phyloP scores from a whole-genome alignment of 495 filamentous ascomycete genomes.

The Parachaetomium inaequale region DNA sequence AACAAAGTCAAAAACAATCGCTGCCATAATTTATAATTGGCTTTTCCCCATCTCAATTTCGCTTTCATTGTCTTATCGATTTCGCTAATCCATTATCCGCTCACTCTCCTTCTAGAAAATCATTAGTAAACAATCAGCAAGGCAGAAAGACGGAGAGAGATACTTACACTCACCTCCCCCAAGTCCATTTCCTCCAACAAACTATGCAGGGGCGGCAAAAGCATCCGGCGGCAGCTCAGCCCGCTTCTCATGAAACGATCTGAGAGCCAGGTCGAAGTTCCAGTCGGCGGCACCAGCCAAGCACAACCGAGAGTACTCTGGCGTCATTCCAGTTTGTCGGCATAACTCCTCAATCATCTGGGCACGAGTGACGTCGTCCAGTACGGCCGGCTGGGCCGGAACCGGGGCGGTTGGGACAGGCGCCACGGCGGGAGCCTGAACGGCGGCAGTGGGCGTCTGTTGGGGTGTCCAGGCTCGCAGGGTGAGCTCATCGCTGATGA shows the following conservation, averaged over 20 bases:
- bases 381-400: conserved; percentile 11
- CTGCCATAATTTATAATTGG: background rate
- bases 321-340: conserved; percentile 65
- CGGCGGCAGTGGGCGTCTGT: conserved; percentile 2
- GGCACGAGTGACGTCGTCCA: conserved; percentile 45
- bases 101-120: background rate
- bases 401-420: conserved; percentile 1
- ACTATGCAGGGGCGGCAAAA: conserved; percentile 28
- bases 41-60: background rate
- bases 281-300: conserved; percentile 61
- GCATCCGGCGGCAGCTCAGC: conserved; percentile 39
- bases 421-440: conserved; percentile 4
- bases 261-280: conserved; percentile 66
- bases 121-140: background rate
- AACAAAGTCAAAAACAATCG: background rate
- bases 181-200: background rate
- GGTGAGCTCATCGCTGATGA: conserved; percentile 75
- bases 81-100: background rate
- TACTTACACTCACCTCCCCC: background rate
- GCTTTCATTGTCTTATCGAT: too few species aligned
- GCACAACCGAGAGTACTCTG: conserved; percentile 68
- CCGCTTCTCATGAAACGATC: conserved; percentile 60
- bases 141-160: background rate
- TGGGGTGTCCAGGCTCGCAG: conserved; percentile 50
- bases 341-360: conserved; percentile 62